A percentile compares a stretch with the other conserved stretches of the same genome.
Evolutionary conservation across 208 protist genomes (phyloP).

Genomic region (Trypanosoma rangeli): DNA sequence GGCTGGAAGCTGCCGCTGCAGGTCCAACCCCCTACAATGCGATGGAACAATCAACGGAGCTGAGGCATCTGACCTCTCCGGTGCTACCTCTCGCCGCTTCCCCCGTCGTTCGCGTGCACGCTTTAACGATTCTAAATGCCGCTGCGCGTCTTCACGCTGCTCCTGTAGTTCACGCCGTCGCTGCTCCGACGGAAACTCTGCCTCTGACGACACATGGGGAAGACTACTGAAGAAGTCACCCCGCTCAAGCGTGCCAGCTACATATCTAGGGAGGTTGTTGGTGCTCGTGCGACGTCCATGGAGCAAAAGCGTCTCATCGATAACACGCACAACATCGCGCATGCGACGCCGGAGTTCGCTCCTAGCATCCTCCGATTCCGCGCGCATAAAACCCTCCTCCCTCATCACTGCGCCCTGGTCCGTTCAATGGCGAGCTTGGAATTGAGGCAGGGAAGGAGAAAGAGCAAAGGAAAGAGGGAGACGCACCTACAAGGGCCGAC

Average conservation of each 20-base stretch:
- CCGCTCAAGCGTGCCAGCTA: not conserved
- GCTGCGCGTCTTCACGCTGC: slow-evolving; percentile 13
- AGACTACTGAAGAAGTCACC: not conserved
- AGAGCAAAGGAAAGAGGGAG: slow-evolving; percentile 1
- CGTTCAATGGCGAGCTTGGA: not conserved
- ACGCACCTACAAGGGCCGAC: not conserved
- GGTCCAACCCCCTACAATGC: not conserved
- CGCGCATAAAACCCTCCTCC: not conserved
- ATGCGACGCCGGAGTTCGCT: slow-evolving; percentile 38
- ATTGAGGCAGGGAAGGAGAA: not conserved
- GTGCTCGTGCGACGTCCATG: not conserved
- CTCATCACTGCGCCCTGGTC: not conserved
- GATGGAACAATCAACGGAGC: not conserved
- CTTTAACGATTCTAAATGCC: not conserved
- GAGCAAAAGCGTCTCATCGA: slow-evolving; percentile 34
- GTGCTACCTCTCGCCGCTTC: slow-evolving; percentile 1
- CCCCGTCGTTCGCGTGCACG: slow-evolving; percentile 11
- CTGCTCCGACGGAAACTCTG: not conserved
- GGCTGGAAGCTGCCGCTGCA: not conserved
- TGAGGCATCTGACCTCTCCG: not conserved
- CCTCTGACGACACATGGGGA: not conserved
- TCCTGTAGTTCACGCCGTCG: slow-evolving; percentile 9
- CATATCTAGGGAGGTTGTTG: not conserved
- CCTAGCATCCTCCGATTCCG: slow-evolving; percentile 19
- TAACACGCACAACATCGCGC: slow-evolving; percentile 48